These are phyloP conservation scores for Nyssa sinensis DNA, from an alignment of 148 eudicot species.

Conservation along the genomic window DNA sequence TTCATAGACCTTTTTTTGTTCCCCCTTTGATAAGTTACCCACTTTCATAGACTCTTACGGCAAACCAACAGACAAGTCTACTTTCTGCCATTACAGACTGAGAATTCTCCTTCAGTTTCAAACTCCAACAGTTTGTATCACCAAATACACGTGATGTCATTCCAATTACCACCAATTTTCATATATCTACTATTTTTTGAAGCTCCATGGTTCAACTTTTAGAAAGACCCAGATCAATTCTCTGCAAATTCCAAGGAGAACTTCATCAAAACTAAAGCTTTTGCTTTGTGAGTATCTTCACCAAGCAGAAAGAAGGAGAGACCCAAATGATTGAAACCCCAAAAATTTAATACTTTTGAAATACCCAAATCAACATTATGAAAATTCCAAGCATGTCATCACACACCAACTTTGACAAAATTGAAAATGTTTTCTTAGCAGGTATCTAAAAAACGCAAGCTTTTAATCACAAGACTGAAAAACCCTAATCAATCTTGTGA, in stretches of 20 bases:
- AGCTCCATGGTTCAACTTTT: too few species aligned
- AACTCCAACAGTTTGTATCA: not conserved
- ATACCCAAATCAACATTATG: not conserved
- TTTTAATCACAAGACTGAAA: not conserved
- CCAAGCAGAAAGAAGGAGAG: not conserved
- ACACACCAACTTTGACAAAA: not conserved
- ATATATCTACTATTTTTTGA: not conserved
- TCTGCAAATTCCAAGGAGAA: not conserved
- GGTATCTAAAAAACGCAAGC: not conserved
- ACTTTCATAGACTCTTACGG: not conserved
- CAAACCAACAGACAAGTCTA: not conserved
- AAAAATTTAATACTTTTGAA: not conserved
- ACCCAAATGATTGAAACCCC: not conserved
- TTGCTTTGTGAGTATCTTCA: not conserved
- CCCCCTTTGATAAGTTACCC: too few species aligned
- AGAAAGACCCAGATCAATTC: not conserved
- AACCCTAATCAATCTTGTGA: not conserved
- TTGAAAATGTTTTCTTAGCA: not conserved
- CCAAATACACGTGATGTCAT: not conserved
- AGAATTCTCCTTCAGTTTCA: not conserved
- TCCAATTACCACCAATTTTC: not conserved
- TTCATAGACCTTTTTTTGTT: not conserved
- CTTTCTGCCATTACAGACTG: not conserved
- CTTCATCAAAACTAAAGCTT: not conserved
- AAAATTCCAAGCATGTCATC: slow-evolving; percentile 8